phyloP scores from a whole-genome alignment of 2,329 filamentous ascomycete genomes.

The Alternaria panax region DNA sequence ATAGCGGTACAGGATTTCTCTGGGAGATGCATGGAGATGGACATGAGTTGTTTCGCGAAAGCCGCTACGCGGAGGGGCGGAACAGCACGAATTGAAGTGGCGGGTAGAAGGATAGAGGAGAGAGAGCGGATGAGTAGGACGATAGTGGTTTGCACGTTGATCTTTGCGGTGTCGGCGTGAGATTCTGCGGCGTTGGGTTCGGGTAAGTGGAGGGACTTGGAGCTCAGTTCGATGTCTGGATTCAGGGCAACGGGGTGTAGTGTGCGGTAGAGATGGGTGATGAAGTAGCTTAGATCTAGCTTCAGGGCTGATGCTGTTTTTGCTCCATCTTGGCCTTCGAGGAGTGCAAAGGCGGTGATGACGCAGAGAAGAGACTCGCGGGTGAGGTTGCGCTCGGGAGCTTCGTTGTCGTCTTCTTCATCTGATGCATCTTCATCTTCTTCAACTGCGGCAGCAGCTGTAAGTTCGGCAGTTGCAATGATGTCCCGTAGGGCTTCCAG shows the following conservation, averaged over 20 bases:
- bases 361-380: constrained; percentile 92
- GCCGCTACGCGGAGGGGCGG: constrained; percentile 87
- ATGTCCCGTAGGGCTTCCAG: constrained; percentile 94
- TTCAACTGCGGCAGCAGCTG: constrained; percentile 56
- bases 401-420: constrained; percentile 58
- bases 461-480: constrained; percentile 72
- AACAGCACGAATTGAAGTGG: constrained; percentile 74
- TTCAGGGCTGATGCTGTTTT: constrained; percentile 82
- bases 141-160: constrained; percentile 95
- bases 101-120: constrained; percentile 79
- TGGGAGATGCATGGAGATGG: constrained; percentile 80
- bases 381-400: constrained; percentile 70
- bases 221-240: constrained; percentile 82
- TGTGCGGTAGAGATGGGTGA: constrained; percentile 88
- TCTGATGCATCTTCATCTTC: constrained; percentile 58
- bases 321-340: constrained; percentile 90
- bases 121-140: constrained; percentile 89
- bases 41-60: constrained; percentile 91
- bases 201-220: constrained; percentile 75
- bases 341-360: constrained; percentile 93
- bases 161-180: constrained; percentile 66
- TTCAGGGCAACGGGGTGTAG: constrained; percentile 80
- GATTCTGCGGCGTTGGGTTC: constrained; percentile 64
- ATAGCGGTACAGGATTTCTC: constrained; percentile 88
- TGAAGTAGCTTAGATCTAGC: constrained; percentile 94